Evolutionary conservation across 148 eudicot genomes (phyloP).

Genomic region (Cornus florida): DNA sequence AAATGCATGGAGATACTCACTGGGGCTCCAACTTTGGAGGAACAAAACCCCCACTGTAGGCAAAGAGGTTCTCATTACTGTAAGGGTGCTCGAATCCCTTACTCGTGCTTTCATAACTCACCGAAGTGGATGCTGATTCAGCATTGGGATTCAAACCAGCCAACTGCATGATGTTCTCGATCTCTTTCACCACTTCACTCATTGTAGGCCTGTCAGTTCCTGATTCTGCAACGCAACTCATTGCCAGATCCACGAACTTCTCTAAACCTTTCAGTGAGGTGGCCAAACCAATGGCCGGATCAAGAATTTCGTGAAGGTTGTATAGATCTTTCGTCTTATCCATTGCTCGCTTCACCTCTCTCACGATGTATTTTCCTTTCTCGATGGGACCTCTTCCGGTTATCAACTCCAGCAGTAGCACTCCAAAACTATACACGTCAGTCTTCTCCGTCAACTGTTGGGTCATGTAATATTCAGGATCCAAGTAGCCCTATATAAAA

Average conservation of each 20-base stretch:
- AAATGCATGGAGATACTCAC: background rate
- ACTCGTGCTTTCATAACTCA: slow-evolving; percentile 39
- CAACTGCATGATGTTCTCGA: slow-evolving; percentile 52
- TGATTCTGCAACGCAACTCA: slow-evolving; percentile 54
- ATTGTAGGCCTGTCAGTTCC: slow-evolving; percentile 57
- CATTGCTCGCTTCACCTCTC: slow-evolving; percentile 43
- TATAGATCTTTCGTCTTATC: slow-evolving; percentile 38
- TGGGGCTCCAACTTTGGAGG: slow-evolving; percentile 23
- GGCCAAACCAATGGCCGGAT: slow-evolving; percentile 37
- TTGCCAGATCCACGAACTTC: slow-evolving; percentile 50
- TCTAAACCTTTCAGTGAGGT: slow-evolving; percentile 38
- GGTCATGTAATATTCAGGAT: slow-evolving; percentile 76
- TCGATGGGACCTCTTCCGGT: slow-evolving; percentile 58
- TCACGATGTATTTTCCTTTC: slow-evolving; percentile 59
- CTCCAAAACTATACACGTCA: slow-evolving; percentile 62
- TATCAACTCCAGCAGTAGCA: slow-evolving; percentile 54
- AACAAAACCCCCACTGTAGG: slow-evolving; percentile 30
- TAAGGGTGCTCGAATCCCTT: slow-evolving; percentile 40
- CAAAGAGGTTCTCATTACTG: slow-evolving; percentile 32
- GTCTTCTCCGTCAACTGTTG: slow-evolving; percentile 59
- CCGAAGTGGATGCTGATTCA: slow-evolving; percentile 53
- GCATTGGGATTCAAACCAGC: slow-evolving; percentile 40
- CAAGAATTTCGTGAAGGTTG: slow-evolving; percentile 34
- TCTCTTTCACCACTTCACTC: slow-evolving; percentile 66
- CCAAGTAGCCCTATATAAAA: slow-evolving; percentile 57